Conservation (phyloP, 306 rosid genomes). For the Vachellia collinsii region DNA sequence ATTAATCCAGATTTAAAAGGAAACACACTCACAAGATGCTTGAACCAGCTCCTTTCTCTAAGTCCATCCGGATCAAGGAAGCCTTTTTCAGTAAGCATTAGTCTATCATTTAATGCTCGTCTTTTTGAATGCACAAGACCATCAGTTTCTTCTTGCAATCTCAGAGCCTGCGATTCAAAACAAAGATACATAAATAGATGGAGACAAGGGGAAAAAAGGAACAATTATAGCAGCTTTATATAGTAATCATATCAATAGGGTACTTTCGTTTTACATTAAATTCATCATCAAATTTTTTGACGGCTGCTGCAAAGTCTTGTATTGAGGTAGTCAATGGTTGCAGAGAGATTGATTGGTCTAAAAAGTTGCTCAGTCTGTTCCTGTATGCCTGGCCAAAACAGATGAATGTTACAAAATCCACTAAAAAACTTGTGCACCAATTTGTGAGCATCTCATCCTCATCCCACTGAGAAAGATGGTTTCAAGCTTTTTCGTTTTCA, state of each 20-base stretch:
- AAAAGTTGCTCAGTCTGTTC: conserved; percentile 52
- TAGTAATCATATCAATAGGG: neutral
- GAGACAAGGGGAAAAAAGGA: neutral
- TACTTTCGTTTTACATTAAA: conserved; percentile 50
- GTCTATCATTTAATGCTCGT: conserved; percentile 71
- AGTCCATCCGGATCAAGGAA: conserved; percentile 72
- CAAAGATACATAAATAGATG: conserved; percentile 22
- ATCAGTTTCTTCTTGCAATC: conserved; percentile 45
- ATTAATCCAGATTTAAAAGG: neutral
- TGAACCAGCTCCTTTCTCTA: conserved; percentile 65
- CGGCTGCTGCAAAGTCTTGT: conserved; percentile 69
- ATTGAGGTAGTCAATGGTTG: conserved; percentile 61
- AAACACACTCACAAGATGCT: conserved; percentile 71
- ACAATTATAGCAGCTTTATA: neutral
- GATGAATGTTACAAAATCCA: conserved; percentile 17
- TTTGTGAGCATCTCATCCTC: neutral
- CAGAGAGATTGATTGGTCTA: conserved; percentile 55
- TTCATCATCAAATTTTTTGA: conserved; percentile 70
- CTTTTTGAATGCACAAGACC: conserved; percentile 43
- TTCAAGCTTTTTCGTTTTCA: neutral
- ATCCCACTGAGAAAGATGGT: neutral
- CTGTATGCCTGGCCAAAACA: conserved; percentile 55
- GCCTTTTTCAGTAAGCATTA: conserved; percentile 76
- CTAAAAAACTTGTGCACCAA: neutral
- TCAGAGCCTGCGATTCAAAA: conserved; percentile 52